phyloP scores from a whole-genome alignment of 225 moss, liverwort and hornwort genomes.

The Pseudoscleropodium purum region DNA sequence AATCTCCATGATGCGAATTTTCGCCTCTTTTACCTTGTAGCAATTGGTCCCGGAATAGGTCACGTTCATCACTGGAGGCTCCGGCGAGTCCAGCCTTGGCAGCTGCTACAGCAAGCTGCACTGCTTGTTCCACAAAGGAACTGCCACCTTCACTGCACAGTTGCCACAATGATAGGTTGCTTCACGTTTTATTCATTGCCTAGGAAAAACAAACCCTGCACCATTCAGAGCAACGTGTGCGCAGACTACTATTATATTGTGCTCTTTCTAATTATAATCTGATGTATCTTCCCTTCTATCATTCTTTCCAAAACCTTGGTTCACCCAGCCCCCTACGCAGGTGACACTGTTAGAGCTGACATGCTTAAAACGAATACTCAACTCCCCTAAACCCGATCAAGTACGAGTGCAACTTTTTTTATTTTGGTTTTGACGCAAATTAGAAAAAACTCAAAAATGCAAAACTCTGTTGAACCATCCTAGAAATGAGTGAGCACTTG shows the following conservation, averaged over 20 bases:
- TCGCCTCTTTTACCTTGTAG: conserved; percentile 47
- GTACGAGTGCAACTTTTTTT: not conserved
- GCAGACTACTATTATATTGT: not conserved
- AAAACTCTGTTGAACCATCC: not conserved
- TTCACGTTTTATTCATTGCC: conserved; percentile 48
- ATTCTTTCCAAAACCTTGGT: not conserved
- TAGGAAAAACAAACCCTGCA: conserved; percentile 22
- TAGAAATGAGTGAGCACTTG: not conserved
- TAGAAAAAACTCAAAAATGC: not conserved
- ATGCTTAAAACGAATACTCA: not conserved
- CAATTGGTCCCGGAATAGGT: conserved; percentile 37
- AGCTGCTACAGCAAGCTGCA: conserved; percentile 80
- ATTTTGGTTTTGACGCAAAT: not conserved
- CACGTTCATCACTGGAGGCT: conserved; percentile 39
- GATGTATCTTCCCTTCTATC: not conserved
- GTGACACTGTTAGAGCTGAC: not conserved
- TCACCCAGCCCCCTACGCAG: not conserved
- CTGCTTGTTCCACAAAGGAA: conserved; percentile 91
- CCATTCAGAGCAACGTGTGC: conserved; percentile 25
- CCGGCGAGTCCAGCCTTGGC: conserved; percentile 34
- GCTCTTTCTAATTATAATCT: not conserved
- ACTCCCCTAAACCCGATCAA: not conserved
- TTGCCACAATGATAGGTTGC: conserved; percentile 54
- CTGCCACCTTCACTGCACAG: conserved; percentile 99
- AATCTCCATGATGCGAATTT: not conserved